phyloP scores from a whole-genome alignment of 257 asterid genomes.

The Scutellaria barbata region DNA sequence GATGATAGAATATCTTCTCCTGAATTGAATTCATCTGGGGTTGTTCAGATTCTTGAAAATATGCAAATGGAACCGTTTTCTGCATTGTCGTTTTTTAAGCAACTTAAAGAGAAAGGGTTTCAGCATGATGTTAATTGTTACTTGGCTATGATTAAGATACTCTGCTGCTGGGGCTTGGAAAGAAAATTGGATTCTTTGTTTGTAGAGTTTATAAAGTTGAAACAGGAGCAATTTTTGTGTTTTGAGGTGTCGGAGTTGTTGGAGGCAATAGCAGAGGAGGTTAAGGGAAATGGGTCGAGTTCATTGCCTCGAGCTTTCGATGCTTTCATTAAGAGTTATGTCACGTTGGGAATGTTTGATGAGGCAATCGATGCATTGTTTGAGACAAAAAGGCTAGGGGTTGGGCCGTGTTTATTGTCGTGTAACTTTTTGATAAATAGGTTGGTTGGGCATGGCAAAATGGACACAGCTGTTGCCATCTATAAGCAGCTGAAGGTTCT shows the following conservation, averaged over 20 bases:
- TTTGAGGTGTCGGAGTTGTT: conserved; percentile 64
- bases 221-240: conserved; percentile 40
- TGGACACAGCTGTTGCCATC: conserved; percentile 56
- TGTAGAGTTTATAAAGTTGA: conserved; percentile 49
- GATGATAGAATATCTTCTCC: background rate
- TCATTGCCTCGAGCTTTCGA: conserved; percentile 58
- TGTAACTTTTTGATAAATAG: conserved; percentile 71
- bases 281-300: conserved; percentile 47
- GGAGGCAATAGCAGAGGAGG: conserved; percentile 62
- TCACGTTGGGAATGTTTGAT: conserved; percentile 63
- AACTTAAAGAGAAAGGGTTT: conserved; percentile 55
- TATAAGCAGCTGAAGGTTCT: conserved; percentile 58
- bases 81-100: conserved; percentile 57
- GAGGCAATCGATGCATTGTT: conserved; percentile 63
- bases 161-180: conserved; percentile 62
- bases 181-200: conserved; percentile 57
- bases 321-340: conserved; percentile 63
- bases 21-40: conserved; percentile 48
- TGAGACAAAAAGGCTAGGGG: conserved; percentile 47
- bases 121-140: conserved; percentile 55
- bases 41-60: conserved; percentile 58
- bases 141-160: conserved; percentile 64
- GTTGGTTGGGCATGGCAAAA: conserved; percentile 57
- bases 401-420: conserved; percentile 55
- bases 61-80: conserved; percentile 52